phyloP scores from a whole-genome alignment of 192 early-diverging fungal species.

The Coemansia sp. region DNA sequence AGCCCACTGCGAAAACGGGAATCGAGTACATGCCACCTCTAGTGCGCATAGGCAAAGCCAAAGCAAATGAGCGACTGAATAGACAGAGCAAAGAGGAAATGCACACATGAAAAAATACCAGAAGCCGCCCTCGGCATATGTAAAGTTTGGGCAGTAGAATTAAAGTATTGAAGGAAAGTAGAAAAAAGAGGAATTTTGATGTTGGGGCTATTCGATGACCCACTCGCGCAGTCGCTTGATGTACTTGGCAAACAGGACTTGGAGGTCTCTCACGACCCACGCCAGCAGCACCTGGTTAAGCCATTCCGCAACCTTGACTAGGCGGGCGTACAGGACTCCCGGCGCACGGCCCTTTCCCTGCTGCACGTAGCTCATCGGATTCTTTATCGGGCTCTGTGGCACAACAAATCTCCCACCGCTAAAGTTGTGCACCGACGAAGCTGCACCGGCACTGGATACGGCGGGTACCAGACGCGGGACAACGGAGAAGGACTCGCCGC shows the following conservation, averaged over 20 bases:
- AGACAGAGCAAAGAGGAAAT: not conserved
- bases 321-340: constrained; percentile 50
- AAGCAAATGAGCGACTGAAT: not conserved
- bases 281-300: constrained; percentile 54
- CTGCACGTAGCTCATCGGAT: constrained; percentile 42
- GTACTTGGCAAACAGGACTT: constrained; percentile 57
- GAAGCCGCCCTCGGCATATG: no score
- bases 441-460: not conserved
- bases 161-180: constrained; percentile 6
- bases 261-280: constrained; percentile 56
- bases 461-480: constrained; percentile 36
- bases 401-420: constrained; percentile 34
- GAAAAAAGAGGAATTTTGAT: not conserved
- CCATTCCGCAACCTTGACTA: constrained; percentile 52
- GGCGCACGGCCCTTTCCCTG: constrained; percentile 53
- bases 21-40: not conserved
- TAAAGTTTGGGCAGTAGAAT: no score
- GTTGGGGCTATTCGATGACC: constrained; percentile 38
- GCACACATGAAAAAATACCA: no score
- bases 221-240: constrained; percentile 57
- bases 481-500: constrained; percentile 42
- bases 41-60: not conserved
- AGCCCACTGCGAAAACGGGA: not conserved
- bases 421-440: constrained; percentile 6
- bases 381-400: constrained; percentile 51